Evolutionary conservation across 2,329 filamentous ascomycete genomes (phyloP).

Genomic region (Botryotinia calthae): DNA sequence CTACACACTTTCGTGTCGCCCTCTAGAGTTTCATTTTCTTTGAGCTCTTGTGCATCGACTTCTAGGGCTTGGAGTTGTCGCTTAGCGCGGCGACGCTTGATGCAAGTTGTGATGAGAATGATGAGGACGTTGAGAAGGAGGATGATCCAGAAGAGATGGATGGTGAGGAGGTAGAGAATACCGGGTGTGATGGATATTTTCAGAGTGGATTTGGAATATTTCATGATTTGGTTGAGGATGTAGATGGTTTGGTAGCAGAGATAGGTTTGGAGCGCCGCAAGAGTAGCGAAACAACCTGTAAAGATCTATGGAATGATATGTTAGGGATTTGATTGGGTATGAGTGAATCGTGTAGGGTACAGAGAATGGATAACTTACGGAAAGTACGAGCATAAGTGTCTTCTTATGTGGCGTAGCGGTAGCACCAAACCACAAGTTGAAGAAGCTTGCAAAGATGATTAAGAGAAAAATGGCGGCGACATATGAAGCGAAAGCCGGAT

Average conservation of each 20-base stretch:
- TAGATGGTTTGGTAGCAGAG: background rate
- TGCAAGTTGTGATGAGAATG: background rate
- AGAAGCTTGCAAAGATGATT: background rate
- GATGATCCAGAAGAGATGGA: background rate
- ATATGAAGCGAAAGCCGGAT: background rate
- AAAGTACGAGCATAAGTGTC: background rate
- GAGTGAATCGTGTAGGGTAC: accelerated
- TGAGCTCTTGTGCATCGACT: background rate
- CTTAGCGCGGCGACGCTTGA: background rate
- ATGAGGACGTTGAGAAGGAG: background rate
- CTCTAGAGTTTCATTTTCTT: background rate
- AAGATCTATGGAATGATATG: background rate
- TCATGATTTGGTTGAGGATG: background rate
- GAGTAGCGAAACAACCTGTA: background rate
- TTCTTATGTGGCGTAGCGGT: background rate
- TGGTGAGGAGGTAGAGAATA: background rate
- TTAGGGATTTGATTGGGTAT: background rate
- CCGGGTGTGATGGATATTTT: background rate
- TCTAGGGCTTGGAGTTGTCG: no score
- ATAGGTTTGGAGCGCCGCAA: background rate
- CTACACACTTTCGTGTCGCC: background rate
- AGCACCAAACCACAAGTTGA: background rate
- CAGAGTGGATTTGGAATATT: background rate
- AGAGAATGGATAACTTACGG: background rate
- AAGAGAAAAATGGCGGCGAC: background rate